Evolutionary conservation across 2,329 filamentous ascomycete species (phyloP).

Genomic region (Alternaria sp.): DNA sequence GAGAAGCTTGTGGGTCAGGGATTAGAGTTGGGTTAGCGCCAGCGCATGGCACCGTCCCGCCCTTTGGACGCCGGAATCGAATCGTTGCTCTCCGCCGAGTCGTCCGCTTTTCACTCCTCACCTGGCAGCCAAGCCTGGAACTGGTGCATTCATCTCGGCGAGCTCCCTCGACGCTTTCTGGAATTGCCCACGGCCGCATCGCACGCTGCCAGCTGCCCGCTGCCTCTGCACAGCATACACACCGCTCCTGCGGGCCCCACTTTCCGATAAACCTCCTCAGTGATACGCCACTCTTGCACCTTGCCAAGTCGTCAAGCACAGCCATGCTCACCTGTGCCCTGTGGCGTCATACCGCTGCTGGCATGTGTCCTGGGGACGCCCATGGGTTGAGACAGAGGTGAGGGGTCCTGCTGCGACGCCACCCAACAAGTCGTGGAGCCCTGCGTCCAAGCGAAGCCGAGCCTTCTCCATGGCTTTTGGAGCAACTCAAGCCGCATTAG

Average conservation of each 20-base stretch:
- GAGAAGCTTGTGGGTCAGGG: conserved; percentile 36
- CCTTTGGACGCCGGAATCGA: conserved; percentile 35
- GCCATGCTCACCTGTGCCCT: conserved; percentile 40
- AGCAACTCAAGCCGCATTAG: conserved; percentile 18
- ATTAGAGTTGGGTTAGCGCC: conserved; percentile 42
- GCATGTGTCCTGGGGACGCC: conserved; percentile 7
- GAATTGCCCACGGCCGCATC: background rate
- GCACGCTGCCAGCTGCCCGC: background rate
- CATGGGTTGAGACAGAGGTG: conserved; percentile 22
- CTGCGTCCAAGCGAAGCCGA: conserved; percentile 27
- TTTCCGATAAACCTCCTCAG: background rate
- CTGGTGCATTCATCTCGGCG: conserved; percentile 9
- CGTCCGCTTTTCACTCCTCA: conserved; percentile 28
- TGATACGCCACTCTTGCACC: background rate
- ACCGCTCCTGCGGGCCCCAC: conserved; percentile 5
- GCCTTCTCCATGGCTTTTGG: conserved; percentile 21
- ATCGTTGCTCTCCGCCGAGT: conserved; percentile 36
- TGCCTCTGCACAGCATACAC: background rate
- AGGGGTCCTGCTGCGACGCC: conserved; percentile 34
- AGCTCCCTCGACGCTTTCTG: background rate
- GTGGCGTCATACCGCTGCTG: conserved; percentile 40
- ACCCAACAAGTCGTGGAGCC: conserved; percentile 30
- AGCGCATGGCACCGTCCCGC: conserved; percentile 38
- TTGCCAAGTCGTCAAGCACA: conserved; percentile 36
- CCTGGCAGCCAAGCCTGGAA: conserved; percentile 14